Conservation (phyloP, 2,329 filamentous ascomycete genomes). For the Alternaria alternata region DNA sequence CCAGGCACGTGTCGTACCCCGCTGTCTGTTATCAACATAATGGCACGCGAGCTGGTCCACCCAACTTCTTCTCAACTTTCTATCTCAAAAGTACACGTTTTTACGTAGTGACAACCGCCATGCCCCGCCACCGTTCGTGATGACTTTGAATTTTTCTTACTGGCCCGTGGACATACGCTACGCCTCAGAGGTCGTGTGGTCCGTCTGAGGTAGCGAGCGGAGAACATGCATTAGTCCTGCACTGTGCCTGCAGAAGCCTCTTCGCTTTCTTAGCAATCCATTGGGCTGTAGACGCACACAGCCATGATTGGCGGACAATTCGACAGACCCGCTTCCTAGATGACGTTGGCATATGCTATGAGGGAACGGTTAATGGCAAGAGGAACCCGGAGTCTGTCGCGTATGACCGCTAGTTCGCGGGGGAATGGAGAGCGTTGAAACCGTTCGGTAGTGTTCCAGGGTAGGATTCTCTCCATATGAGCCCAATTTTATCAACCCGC, state of each 20-base stretch:
- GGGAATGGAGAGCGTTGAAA: background rate
- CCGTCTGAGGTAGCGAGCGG: conserved; percentile 7
- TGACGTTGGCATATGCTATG: background rate
- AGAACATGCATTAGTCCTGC: conserved; percentile 8
- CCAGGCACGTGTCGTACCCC: background rate
- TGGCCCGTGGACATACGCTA: conserved; percentile 1
- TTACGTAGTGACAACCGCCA: background rate
- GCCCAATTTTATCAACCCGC: background rate
- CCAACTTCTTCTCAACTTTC: background rate
- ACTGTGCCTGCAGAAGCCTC: conserved; percentile 5
- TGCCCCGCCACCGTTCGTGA: background rate
- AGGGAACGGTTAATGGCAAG: background rate
- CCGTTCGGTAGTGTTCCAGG: background rate
- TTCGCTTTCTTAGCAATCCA: conserved; percentile 1
- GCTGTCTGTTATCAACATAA: background rate
- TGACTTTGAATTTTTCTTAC: background rate
- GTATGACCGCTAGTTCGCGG: background rate
- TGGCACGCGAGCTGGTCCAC: background rate
- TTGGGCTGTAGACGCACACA: background rate
- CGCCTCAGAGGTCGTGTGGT: conserved; percentile 6
- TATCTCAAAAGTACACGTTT: background rate
- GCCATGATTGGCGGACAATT: conserved; percentile 1
- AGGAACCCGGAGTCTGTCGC: background rate
- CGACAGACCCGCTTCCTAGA: background rate
- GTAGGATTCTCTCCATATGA: background rate